Evolutionary conservation across 495 filamentous ascomycete genomes (phyloP), one percentile per base, ranked within the genome.

Genomic region (Trichoderma asperelloides): DNA sequence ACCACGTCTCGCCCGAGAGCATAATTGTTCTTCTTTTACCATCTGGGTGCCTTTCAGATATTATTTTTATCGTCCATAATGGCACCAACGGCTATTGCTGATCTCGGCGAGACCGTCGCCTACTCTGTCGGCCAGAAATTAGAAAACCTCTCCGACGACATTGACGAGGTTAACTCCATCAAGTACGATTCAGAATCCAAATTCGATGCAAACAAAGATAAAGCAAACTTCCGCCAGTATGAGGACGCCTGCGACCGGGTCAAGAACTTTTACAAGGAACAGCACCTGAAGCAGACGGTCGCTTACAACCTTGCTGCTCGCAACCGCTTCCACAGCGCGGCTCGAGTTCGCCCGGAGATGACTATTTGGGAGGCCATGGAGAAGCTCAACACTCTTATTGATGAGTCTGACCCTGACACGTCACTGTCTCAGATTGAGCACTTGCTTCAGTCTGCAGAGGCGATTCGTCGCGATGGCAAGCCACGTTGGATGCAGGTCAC

Each of bases 401-500:
- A 96, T 78, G 91, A 94, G 73, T 89, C 85, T 47, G 92, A 96
- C 75, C 92, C 92, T 0, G 91, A 96, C 79, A 96, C 92, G 65
- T 71, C 71, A 65, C 87, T 96, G 67, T 88, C 85, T 21, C 92
- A 96, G 78, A 93, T 96, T 75, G 89, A 95, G 76, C 92, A 96
- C 74, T 79, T 95, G 1, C 83, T 96, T 2, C 92, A 96, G 72
- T 87, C 88, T 37, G 92, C 92, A 30, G 92, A 96, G 73, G 91
- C 92, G 0, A 93, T 96, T 72, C 87, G 91, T 21, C 86, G 89
- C 47, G 92, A 95, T 72, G 91, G 92, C 70, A 95, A 96, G 80
- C 92, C 92, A 7, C 83, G 90, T 41, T 96, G 92, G 92, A 94
- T 96, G 90, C 92, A 96, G 75, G 78, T 96, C 25, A 90, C 87